phyloP scores from a whole-genome alignment of 352 stramenopile species.

The Pythium aphanidermatum region DNA sequence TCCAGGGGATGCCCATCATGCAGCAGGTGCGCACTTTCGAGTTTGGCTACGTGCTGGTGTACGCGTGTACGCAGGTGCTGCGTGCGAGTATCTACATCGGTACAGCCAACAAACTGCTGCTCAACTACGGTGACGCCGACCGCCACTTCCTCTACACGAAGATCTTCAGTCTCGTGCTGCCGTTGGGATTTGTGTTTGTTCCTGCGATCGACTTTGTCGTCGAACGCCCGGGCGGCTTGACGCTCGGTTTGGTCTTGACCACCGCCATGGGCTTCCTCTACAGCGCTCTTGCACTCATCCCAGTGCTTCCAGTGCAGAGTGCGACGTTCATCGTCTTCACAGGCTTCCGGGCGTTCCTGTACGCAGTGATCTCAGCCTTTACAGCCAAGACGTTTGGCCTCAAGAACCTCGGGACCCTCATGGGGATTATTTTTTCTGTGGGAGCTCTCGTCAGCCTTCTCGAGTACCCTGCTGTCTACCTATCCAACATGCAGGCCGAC shows the following conservation, averaged over 20 bases:
- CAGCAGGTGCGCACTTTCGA: conserved; percentile 75
- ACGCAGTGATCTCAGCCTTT: conserved; percentile 83
- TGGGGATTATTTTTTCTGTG: conserved; percentile 79
- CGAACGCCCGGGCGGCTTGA: conserved; percentile 49
- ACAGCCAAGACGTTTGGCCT: conserved; percentile 84
- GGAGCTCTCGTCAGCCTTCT: conserved; percentile 65
- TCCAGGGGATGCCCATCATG: conserved; percentile 47
- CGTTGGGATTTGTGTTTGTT: conserved; percentile 80
- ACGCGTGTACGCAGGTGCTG: conserved; percentile 67
- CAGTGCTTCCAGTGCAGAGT: conserved; percentile 54
- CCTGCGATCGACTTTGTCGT: conserved; percentile 82
- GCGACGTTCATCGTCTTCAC: conserved; percentile 78
- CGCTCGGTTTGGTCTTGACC: conserved; percentile 65
- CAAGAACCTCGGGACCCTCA: conserved; percentile 76
- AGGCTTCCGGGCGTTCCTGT: conserved; percentile 80
- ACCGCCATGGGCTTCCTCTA: conserved; percentile 66
- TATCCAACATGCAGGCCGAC: conserved; percentile 53
- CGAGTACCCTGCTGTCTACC: conserved; percentile 72
- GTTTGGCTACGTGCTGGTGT: conserved; percentile 70
- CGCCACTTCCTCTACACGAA: conserved; percentile 74
- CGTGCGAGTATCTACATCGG: conserved; percentile 82
- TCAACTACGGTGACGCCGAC: conserved; percentile 74
- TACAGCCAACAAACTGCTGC: conserved; percentile 78
- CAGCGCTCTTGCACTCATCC: conserved; percentile 66
- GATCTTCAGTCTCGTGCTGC: conserved; percentile 80